Percentiles rank a stretch among this genome's conserved stretches.
Conservation (phyloP, 306 rosid species). For the Lathyrus sativus region DNA sequence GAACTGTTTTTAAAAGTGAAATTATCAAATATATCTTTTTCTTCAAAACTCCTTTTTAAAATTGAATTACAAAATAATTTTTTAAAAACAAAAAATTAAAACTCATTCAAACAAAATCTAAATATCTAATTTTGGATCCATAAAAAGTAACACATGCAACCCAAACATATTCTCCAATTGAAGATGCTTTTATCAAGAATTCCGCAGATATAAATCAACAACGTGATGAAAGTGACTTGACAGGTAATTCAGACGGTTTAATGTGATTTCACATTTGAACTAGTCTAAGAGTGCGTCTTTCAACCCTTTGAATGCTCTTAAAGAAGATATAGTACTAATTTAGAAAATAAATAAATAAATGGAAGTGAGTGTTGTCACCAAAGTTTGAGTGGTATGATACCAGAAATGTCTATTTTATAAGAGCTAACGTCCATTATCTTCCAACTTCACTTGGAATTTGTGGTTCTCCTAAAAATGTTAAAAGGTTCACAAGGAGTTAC, state of each 20-base stretch:
- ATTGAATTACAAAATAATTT: too few species aligned
- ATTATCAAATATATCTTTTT: too few species aligned
- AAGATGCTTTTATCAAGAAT: too few species aligned
- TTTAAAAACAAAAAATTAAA: too few species aligned
- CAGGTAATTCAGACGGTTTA: constrained; percentile 22
- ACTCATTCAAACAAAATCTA: too few species aligned
- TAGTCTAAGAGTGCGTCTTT: constrained; percentile 35
- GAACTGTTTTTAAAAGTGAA: too few species aligned
- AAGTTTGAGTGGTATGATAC: constrained; percentile 15
- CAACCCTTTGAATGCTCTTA: constrained; percentile 24
- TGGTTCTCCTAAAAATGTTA: too few species aligned
- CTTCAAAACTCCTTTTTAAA: too few species aligned
- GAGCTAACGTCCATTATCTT: constrained; percentile 10
- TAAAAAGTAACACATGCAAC: too few species aligned
- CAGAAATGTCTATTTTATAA: constrained; percentile 23
- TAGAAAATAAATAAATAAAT: background rate
- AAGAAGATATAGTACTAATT: background rate
- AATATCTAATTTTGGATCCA: too few species aligned
- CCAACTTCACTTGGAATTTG: background rate
- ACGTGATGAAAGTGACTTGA: constrained; percentile 40
- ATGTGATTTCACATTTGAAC: constrained; percentile 43
- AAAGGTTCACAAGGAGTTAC: too few species aligned
- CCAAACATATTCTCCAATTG: too few species aligned
- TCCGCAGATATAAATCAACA: constrained; percentile 12
- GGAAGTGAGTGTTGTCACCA: constrained; percentile 2